Evolutionary conservation across 331 rosid species (phyloP), one percentile per base, ranked within the genome.

Genomic region (Malus hybrid): DNA sequence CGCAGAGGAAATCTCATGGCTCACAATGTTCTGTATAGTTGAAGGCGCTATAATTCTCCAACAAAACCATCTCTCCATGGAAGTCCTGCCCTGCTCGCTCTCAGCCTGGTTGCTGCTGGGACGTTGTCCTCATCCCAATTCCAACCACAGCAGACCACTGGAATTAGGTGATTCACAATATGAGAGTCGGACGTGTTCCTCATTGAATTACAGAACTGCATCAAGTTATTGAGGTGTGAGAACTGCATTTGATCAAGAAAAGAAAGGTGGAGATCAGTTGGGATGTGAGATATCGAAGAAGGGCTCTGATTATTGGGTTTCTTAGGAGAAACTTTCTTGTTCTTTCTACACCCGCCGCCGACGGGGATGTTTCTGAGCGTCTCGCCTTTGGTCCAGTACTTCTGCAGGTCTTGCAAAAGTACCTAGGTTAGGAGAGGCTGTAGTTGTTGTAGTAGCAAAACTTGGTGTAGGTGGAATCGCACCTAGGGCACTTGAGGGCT

Each of bases 381-480:
- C 10, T 97, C 99, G 0, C 99, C 99, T 81, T 92, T 89, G 42
- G 99, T 94, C 99, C 99, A 94, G 72, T 94, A 94, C 91, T 81
- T 15, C 99, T 76, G 33, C 97, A 94, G 1, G 99, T 86, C 80
- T 94, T 94, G 96, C 99, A 94, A 36, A 94, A 94, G 86, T 94
- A 94, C 82, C 97, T 83, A 3, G 97, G 99, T 83, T 94, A 97
- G 10, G 99, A 60, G 81, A 93, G 97, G 39, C 98, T 93, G 76
- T 93, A 93, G 76, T 93, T 93, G 89, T 93, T 93, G 95, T 93
- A 93, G 90, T 93, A 93, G 64, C 98, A 93, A 76, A 93, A 93
- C 73, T 93, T 93, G 76, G 99, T 94, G 88, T 94, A 95, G 4
- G 96, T 87, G 4, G 99, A 94, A 3, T 94, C 97, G 61, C 99